Evolutionary conservation across 805 yeast genomes (phyloP).

Genomic region (Candida saitoana): DNA sequence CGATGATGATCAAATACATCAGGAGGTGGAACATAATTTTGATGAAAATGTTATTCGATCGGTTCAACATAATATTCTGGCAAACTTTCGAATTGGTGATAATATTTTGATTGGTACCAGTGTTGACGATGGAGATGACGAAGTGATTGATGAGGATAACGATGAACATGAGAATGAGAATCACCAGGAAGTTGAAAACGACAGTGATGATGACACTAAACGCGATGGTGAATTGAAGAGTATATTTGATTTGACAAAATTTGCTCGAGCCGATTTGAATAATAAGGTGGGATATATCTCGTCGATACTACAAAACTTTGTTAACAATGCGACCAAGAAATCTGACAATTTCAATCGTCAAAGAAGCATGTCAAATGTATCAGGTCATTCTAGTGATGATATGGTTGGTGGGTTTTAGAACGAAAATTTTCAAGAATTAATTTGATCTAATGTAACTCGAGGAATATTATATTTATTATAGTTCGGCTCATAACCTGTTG

Average conservation of each 20-base stretch:
- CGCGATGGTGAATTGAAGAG: conserved; percentile 11
- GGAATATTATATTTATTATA: not conserved
- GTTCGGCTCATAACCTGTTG: no score
- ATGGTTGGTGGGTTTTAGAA: conserved; percentile 4
- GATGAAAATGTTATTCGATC: conserved; percentile 23
- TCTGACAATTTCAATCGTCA: not conserved
- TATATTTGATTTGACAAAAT: conserved; percentile 24
- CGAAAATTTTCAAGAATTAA: not conserved
- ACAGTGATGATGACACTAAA: conserved; percentile 11
- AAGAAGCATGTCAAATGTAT: conserved; percentile 2
- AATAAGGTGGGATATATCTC: conserved; percentile 29
- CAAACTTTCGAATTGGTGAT: conserved; percentile 36
- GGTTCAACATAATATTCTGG: conserved; percentile 31
- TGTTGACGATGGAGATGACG: conserved; percentile 23
- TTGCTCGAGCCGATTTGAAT: conserved; percentile 15
- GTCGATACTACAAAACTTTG: conserved; percentile 34
- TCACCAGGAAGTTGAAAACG: conserved; percentile 21
- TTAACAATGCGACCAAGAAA: conserved; percentile 22
- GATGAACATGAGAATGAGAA: conserved; percentile 14
- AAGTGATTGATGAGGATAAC: conserved; percentile 12
- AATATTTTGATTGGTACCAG: conserved; percentile 17
- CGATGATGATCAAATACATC: conserved; percentile 19
- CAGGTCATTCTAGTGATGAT: conserved; percentile 1
- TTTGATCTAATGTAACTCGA: not conserved
- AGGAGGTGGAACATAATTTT: conserved; percentile 9